A percentile compares a stretch with the other conserved stretches of the same genome.
These are phyloP conservation scores for Rhodosporidiobolus sp. DNA, from an alignment of 768 basidiomycete species.

Conservation along the genomic window DNA sequence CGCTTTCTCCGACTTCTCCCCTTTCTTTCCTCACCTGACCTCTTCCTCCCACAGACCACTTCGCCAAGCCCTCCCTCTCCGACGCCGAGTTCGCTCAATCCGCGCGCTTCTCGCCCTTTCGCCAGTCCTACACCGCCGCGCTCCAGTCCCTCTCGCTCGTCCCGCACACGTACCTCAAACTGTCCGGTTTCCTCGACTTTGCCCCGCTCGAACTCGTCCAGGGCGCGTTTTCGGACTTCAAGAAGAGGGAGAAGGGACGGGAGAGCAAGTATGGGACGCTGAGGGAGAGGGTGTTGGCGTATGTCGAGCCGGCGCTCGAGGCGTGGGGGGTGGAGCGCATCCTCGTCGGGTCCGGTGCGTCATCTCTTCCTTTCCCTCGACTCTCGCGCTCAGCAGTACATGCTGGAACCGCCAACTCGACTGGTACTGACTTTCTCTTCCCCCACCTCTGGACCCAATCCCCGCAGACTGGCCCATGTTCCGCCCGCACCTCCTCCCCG, in stretches of 20 bases:
- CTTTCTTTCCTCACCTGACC: neutral
- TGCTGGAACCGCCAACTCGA: neutral
- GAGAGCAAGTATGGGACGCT: conserved; percentile 20
- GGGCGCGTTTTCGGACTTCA: conserved; percentile 20
- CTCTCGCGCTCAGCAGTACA: no score
- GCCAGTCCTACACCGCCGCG: conserved; percentile 15
- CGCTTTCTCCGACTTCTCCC: neutral
- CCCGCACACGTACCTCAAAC: conserved; percentile 32
- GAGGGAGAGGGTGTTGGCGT: conserved; percentile 8
- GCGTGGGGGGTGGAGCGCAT: conserved; percentile 29
- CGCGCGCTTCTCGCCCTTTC: neutral
- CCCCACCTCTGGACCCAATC: neutral
- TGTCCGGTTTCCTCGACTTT: conserved; percentile 32
- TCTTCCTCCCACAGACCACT: conserved; percentile 25
- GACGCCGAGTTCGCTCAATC: conserved; percentile 2
- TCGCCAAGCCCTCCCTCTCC: conserved; percentile 30
- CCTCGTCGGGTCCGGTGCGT: conserved; percentile 14
- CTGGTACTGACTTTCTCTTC: neutral
- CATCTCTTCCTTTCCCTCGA: no score
- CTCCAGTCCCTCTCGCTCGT: conserved; percentile 34
- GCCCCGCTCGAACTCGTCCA: conserved; percentile 5
- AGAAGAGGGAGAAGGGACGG: conserved; percentile 1
- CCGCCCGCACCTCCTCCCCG: conserved; percentile 8
- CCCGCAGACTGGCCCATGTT: conserved; percentile 39
- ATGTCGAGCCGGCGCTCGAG: conserved; percentile 36